phyloP scores from a whole-genome alignment of 2,329 filamentous ascomycete species.

The Colletotrichum spinosum region DNA sequence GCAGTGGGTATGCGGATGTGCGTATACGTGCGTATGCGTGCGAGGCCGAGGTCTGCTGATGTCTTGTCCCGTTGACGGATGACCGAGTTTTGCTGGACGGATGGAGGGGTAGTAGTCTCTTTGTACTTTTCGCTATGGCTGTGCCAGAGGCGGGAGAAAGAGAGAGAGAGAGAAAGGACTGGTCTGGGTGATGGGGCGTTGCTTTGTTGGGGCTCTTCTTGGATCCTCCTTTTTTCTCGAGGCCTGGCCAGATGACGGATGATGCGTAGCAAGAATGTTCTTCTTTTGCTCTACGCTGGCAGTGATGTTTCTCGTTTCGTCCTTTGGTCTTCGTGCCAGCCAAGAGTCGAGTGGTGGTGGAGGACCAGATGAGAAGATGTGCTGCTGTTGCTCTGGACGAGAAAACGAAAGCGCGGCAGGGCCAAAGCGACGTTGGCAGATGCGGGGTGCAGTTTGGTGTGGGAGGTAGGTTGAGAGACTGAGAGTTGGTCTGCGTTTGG shows the following conservation, averaged over 20 bases:
- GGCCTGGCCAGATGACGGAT: conserved; percentile 2
- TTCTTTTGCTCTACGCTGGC: no score
- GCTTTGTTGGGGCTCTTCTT: conserved; percentile 9
- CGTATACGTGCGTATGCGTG: conserved; percentile 8
- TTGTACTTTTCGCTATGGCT: conserved; percentile 10
- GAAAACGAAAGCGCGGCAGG: neutral
- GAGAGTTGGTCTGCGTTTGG: conserved; percentile 4
- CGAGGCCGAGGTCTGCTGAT: conserved; percentile 27
- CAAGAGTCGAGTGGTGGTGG: conserved; percentile 15
- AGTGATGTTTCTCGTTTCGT: neutral
- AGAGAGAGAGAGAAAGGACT: neutral
- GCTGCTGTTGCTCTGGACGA: neutral
- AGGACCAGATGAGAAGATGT: neutral
- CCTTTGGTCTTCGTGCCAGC: conserved; percentile 12
- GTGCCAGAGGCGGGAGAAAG: neutral
- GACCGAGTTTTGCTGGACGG: neutral
- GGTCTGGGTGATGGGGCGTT: neutral
- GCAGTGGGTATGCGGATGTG: neutral
- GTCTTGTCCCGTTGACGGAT: conserved; percentile 10
- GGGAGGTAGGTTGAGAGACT: no score
- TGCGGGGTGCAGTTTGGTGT: conserved; percentile 7
- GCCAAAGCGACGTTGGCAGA: conserved; percentile 9
- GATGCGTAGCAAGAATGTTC: neutral
- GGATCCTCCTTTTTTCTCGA: conserved; percentile 10
- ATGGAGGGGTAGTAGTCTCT: conserved; percentile 10